Evolutionary conservation across 1,284 basidiomycete species (phyloP).

Genomic region (Boletus sp.): DNA sequence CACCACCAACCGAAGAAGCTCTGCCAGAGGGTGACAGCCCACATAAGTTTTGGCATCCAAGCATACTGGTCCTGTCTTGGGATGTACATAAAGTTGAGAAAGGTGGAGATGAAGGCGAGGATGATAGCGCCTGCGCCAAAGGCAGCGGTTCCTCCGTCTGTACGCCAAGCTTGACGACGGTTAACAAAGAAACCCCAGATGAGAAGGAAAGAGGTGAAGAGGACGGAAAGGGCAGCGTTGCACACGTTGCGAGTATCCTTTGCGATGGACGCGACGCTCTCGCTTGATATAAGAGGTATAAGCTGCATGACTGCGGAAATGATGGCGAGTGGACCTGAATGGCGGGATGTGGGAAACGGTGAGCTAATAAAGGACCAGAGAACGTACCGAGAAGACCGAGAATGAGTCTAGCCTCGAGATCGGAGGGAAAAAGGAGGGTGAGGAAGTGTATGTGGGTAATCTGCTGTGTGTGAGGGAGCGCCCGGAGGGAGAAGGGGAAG

Average conservation of each 20-base stretch:
- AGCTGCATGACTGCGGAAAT: conserved; percentile 84
- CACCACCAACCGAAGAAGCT: conserved; percentile 93
- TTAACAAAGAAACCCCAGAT: conserved; percentile 95
- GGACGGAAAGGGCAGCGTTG: conserved; percentile 90
- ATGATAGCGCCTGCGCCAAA: conserved; percentile 83
- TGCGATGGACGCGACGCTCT: conserved; percentile 54
- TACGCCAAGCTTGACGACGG: conserved; percentile 88
- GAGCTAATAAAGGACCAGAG: rapidly evolving
- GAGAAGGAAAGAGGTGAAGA: conserved; percentile 87
- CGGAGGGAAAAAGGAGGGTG: conserved; percentile 91
- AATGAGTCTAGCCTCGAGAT: conserved; percentile 87
- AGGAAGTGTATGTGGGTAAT: conserved; percentile 98
- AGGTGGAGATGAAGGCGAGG: conserved; percentile 77
- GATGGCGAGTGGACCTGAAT: conserved; percentile 77
- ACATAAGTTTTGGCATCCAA: conserved; percentile 84
- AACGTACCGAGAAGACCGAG: conserved; percentile 72
- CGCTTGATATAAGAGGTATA: conserved; percentile 57
- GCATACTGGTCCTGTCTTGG: conserved; percentile 74
- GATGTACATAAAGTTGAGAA: conserved; percentile 84
- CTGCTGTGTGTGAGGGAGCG: conserved; percentile 38
- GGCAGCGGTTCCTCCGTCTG: conserved; percentile 91
- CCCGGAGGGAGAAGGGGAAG: neutral
- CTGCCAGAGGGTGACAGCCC: conserved; percentile 90
- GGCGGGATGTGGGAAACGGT: neutral
- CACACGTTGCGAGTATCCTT: conserved; percentile 89